These are phyloP conservation scores for Fistulifera solaris DNA, from an alignment of 108 stramenopile species.

Conservation along the genomic window DNA sequence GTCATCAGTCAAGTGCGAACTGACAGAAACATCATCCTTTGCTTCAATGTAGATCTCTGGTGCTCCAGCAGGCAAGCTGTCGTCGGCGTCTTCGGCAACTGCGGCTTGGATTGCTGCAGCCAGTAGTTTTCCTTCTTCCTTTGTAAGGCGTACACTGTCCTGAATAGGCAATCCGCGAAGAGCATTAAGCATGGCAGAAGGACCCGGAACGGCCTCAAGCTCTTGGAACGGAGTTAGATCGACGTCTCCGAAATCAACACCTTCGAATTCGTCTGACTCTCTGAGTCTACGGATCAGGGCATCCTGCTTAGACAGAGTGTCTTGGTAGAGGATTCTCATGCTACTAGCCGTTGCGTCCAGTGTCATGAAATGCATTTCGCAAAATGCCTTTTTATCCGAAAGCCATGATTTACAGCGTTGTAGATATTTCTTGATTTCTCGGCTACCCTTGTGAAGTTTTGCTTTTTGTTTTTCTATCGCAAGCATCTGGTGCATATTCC, in stretches of 20 bases:
- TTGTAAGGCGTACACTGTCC: conserved; percentile 4
- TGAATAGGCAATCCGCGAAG: conserved; percentile 10
- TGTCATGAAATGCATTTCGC: conserved; percentile 15
- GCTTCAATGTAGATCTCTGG: conserved; percentile 7
- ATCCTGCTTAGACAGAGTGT: conserved; percentile 8
- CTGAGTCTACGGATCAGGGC: conserved; percentile 5
- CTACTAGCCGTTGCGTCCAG: conserved; percentile 9
- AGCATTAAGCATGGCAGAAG: conserved; percentile 6
- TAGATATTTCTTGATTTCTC: conserved; percentile 10
- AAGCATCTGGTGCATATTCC: conserved; percentile 18
- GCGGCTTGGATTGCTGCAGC: background rate
- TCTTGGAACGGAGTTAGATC: conserved; percentile 4
- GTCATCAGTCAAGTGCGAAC: conserved; percentile 7
- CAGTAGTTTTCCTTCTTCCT: background rate
- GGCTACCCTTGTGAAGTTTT: conserved; percentile 4
- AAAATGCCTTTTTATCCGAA: conserved; percentile 8
- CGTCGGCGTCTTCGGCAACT: background rate
- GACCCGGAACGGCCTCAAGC: background rate
- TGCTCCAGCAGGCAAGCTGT: background rate
- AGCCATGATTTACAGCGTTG: conserved; percentile 17
- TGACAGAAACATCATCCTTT: conserved; percentile 11
- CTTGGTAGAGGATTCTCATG: conserved; percentile 9
- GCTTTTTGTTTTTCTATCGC: conserved; percentile 13
- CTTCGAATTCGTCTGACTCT: conserved; percentile 3
- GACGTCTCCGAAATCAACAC: conserved; percentile 5